Evolutionary conservation across 768 basidiomycete species (phyloP), one percentile per base, ranked within the genome.

Genomic region (Galerina marginata): DNA sequence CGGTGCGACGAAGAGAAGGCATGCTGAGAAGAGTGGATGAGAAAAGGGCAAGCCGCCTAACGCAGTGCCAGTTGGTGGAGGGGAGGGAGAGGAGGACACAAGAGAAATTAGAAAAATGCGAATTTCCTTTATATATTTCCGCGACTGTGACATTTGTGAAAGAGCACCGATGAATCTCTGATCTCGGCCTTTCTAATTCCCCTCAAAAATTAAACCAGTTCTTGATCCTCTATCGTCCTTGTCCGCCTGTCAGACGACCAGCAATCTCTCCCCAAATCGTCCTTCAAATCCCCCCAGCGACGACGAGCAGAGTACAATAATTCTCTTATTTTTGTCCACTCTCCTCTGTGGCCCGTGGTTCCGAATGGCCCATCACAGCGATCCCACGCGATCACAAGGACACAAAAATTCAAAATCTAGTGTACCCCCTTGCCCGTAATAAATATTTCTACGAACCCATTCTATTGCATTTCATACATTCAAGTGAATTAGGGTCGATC

Each of bases 1-100:
- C 74, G 51, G 89, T 85, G 68, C 91, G 89, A 77, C 91, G 91
- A 67, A 93, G 88, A 76, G 90, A 92, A 69, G 91, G 92, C 89
- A 83, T 83, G 49, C 15, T 58, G 38, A 53, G 43, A 48, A 43
- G 49, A 42, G 63, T 63, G 65, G 66, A 67, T 59, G 69, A 66
- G 66, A 68, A 29, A 56, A 64, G 61, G 66, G 67, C 70, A 79
- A 78, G 73, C 82, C 77, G 81, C 80, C 79, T 81, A 75, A 76
- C 80, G 78, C 81, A 82, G 81, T 78, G 80, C 79, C 73, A 67
- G 62, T 64, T 61, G 54, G 48, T 58, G 56, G 59, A 50, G 29
- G 68, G 67, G 69, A 66, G 72, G 64, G 65, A 67, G 71, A 63
- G 69, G 69, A 72, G 71, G 73, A 74, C 67, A 73, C 67, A 67